phyloP scores from a whole-genome alignment of 495 filamentous ascomycete genomes.

The Clavariopsis aquatica region DNA sequence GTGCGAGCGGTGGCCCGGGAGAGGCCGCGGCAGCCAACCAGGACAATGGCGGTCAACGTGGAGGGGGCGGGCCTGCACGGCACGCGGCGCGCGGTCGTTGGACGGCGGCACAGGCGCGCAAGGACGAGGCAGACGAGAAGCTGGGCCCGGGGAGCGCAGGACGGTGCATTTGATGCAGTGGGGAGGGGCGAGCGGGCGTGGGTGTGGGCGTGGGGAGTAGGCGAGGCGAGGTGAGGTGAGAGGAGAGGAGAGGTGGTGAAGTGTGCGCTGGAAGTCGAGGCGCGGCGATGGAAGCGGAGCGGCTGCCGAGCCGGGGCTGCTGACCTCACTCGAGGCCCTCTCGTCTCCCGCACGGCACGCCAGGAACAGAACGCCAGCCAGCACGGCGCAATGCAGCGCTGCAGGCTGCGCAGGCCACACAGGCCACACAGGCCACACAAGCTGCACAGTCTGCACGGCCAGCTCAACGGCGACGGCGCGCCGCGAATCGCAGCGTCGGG shows the following conservation, averaged over 20 bases:
- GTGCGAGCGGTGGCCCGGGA: conserved; percentile 8
- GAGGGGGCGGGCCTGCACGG: background rate
- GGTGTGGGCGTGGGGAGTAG: too few relatives aligned
- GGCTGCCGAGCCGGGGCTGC: background rate
- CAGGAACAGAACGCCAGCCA: conserved; percentile 7
- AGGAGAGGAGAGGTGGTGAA: too few relatives aligned
- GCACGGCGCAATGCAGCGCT: background rate
- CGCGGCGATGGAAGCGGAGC: background rate
- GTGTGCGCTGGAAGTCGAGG: background rate
- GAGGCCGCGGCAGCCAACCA: conserved; percentile 9
- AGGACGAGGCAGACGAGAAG: conserved; percentile 10
- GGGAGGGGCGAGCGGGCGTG: background rate
- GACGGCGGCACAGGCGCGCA: conserved; percentile 10
- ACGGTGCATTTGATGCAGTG: conserved; percentile 18
- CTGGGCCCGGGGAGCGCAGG: conserved; percentile 8
- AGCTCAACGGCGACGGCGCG: background rate
- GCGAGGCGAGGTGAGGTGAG: conserved; percentile 9
- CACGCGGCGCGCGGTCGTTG: conserved; percentile 27
- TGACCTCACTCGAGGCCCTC: background rate
- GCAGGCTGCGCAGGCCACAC: too few relatives aligned
- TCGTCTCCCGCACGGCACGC: background rate
- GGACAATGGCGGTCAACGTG: conserved; percentile 20
- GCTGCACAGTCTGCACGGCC: too few relatives aligned
- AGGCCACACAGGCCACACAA: too few relatives aligned
- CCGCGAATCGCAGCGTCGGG: background rate